Conservation (phyloP, 2,329 filamentous ascomycete genomes). For the Aspergillus sp. region DNA sequence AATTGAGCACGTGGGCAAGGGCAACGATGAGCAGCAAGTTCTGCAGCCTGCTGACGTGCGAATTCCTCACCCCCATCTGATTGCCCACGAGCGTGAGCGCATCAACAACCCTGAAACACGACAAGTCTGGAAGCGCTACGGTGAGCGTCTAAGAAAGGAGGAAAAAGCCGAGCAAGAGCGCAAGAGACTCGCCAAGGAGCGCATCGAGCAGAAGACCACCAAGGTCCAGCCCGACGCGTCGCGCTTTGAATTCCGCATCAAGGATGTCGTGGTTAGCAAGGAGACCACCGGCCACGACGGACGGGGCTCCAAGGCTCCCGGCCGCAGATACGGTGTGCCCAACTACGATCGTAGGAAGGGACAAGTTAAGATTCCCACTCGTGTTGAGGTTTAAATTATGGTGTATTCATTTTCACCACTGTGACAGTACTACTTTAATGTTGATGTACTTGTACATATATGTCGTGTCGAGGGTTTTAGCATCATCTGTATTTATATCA, state of each 20-base stretch:
- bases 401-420: too few relatives aligned
- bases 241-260: slow-evolving; percentile 58
- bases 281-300: slow-evolving; percentile 54
- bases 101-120: slow-evolving; percentile 30
- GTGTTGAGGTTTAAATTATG: slow-evolving; percentile 44
- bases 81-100: slow-evolving; percentile 45
- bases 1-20: slow-evolving; percentile 42
- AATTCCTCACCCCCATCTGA: slow-evolving; percentile 59
- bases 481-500: slow-evolving; percentile 6
- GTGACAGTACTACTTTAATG: too few relatives aligned
- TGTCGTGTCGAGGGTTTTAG: not conserved
- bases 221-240: slow-evolving; percentile 43
- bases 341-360: slow-evolving; percentile 60
- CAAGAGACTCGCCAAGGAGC: slow-evolving; percentile 34
- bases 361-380: slow-evolving; percentile 58
- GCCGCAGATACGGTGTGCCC: slow-evolving; percentile 59
- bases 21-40: slow-evolving; percentile 40
- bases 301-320: slow-evolving; percentile 49
- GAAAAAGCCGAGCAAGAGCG: slow-evolving; percentile 36
- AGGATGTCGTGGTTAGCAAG: slow-evolving; percentile 49
- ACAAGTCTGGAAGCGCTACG: slow-evolving; percentile 34
- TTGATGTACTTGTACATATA: slow-evolving; percentile 24
- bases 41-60: slow-evolving; percentile 59
- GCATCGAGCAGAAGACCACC: slow-evolving; percentile 39
- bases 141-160: slow-evolving; percentile 38